Percentiles rank a stretch among this genome's conserved stretches.
Evolutionary conservation across 2,329 filamentous ascomycete genomes (phyloP).

Genomic region (Ophioceras dolichostomum): DNA sequence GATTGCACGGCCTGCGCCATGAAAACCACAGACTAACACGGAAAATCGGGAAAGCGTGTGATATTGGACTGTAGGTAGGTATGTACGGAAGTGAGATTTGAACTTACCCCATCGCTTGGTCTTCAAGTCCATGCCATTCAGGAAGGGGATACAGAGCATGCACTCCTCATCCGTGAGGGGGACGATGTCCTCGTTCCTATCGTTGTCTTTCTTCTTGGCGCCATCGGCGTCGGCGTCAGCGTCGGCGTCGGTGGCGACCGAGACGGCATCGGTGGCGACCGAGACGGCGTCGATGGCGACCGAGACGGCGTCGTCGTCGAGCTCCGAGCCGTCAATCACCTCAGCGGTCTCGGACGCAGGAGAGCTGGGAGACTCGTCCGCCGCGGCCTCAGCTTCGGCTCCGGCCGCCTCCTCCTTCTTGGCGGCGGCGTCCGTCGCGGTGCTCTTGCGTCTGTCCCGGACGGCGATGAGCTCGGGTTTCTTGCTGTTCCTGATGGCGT

Average conservation of each 20-base stretch:
- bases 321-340: too few relatives aligned
- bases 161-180: slow-evolving; percentile 20
- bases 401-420: too few relatives aligned
- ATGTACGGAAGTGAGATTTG: background rate
- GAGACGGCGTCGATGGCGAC: background rate
- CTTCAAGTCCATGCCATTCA: slow-evolving; percentile 23
- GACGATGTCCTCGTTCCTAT: slow-evolving; percentile 10
- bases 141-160: slow-evolving; percentile 21
- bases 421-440: background rate
- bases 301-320: background rate
- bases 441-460: slow-evolving; percentile 5
- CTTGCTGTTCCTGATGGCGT: slow-evolving; percentile 15
- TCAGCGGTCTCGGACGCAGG: too few relatives aligned
- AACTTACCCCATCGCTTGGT: slow-evolving; percentile 17
- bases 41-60: too few relatives aligned
- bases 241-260: background rate
- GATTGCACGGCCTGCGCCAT: too few relatives aligned
- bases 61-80: too few relatives aligned
- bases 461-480: slow-evolving; percentile 14
- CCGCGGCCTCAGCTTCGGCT: too few relatives aligned
- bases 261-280: background rate
- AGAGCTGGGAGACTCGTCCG: too few relatives aligned
- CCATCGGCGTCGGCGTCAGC: background rate
- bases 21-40: too few relatives aligned
- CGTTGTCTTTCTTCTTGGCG: background rate